Percentiles rank a stretch among this genome's conserved stretches.
These are phyloP conservation scores for Penicillium hesseltinei DNA, from an alignment of 2,329 filamentous ascomycete genomes.

Conservation along the genomic window DNA sequence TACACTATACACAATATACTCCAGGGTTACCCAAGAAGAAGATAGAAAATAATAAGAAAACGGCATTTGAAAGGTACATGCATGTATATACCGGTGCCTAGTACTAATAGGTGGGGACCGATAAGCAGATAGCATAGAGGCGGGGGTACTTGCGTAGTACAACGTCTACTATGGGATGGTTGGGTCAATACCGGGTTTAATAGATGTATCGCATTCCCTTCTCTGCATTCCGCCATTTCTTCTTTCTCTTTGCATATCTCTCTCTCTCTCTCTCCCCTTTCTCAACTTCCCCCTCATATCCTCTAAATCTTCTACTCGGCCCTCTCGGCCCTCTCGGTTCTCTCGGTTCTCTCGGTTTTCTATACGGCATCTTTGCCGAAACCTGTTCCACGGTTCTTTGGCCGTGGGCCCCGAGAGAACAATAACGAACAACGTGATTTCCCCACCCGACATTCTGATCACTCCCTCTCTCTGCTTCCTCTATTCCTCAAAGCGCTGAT, in stretches of 20 bases:
- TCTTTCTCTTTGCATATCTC: neutral
- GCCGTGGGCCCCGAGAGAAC: constrained; percentile 13
- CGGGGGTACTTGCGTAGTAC: constrained; percentile 2
- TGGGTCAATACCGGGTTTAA: neutral
- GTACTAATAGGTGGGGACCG: neutral
- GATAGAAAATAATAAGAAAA: neutral
- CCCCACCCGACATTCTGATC: constrained; percentile 1
- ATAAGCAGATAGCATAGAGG: constrained; percentile 11
- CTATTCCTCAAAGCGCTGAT: neutral
- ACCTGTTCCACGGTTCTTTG: constrained; percentile 20
- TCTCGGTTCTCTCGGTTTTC: constrained; percentile 10
- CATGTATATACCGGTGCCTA: neutral
- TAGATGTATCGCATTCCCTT: constrained; percentile 9
- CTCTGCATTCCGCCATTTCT: constrained; percentile 9
- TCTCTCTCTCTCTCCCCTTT: neutral
- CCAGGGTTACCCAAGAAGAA: neutral
- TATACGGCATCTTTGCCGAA: constrained; percentile 1
- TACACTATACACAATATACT: neutral
- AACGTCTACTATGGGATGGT: neutral
- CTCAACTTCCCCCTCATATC: neutral
- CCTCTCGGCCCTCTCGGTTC: constrained; percentile 4
- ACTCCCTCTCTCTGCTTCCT: neutral
- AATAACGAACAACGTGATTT: constrained; percentile 8
- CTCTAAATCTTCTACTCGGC: neutral
- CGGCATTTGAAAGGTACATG: neutral